phyloP scores from a whole-genome alignment of 2,329 filamentous ascomycete genomes.

The Sarocladium brachiariae region DNA sequence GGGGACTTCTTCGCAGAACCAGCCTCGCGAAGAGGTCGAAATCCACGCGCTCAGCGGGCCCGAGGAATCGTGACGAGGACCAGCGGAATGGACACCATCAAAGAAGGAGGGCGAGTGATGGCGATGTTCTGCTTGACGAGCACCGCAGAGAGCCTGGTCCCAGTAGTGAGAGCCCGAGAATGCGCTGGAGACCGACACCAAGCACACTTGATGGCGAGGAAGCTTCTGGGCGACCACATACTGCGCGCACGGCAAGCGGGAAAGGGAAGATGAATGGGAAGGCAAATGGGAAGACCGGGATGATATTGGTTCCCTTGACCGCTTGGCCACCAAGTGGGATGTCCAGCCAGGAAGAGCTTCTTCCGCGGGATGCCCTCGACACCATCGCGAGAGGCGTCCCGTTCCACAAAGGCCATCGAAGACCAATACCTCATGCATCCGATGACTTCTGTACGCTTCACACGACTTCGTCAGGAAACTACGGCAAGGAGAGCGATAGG shows the following conservation, averaged over 20 bases:
- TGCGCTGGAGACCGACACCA: slow-evolving; percentile 1
- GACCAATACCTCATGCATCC: slow-evolving; percentile 45
- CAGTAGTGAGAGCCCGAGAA: neutral
- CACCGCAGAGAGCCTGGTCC: neutral
- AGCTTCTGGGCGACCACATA: slow-evolving; percentile 1
- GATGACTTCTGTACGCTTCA: slow-evolving; percentile 52
- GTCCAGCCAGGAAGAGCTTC: slow-evolving; percentile 40
- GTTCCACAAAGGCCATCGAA: slow-evolving; percentile 47
- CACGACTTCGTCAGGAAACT: slow-evolving; percentile 40
- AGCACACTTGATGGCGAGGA: slow-evolving; percentile 6
- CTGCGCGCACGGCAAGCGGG: slow-evolving; percentile 8
- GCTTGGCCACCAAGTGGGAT: slow-evolving; percentile 53
- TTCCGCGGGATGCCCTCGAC: slow-evolving; percentile 47
- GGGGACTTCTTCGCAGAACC: slow-evolving; percentile 41
- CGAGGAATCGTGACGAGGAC: neutral
- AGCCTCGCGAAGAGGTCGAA: slow-evolving; percentile 23
- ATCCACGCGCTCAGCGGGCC: neutral
- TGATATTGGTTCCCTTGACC: slow-evolving; percentile 29
- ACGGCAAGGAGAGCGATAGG: slow-evolving; percentile 36
- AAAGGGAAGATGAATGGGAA: slow-evolving; percentile 9
- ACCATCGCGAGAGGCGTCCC: slow-evolving; percentile 53
- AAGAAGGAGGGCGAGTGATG: slow-evolving; percentile 4
- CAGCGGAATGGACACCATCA: neutral
- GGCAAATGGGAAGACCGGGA: neutral
- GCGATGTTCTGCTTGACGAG: neutral